Conservation (phyloP, 352 stramenopile species). For the Peronospora tabacina region DNA sequence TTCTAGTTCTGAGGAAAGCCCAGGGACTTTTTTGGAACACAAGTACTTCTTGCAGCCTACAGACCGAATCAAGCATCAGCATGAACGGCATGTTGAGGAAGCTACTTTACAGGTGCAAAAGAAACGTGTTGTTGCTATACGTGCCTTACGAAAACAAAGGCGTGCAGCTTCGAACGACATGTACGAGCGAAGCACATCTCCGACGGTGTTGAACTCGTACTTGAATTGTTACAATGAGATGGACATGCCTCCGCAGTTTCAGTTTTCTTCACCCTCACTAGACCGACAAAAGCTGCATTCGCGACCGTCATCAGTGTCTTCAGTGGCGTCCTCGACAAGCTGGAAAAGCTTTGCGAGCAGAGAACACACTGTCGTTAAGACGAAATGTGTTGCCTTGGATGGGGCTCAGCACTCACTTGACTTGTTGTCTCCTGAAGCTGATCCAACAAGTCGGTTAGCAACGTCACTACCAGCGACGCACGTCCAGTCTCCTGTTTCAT, state of each 20-base stretch:
- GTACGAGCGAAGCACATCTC: slow-evolving; percentile 31
- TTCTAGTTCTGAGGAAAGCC: slow-evolving; percentile 24
- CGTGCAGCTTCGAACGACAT: slow-evolving; percentile 34
- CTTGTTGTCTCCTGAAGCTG: slow-evolving; percentile 21
- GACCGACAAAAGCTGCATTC: slow-evolving; percentile 6
- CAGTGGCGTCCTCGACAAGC: slow-evolving; percentile 15
- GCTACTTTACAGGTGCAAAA: slow-evolving; percentile 16
- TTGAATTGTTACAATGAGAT: slow-evolving; percentile 34
- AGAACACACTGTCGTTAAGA: slow-evolving; percentile 10
- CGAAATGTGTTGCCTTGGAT: not conserved
- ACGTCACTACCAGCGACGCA: slow-evolving; percentile 15
- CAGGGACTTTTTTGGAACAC: slow-evolving; percentile 26
- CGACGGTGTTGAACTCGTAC: slow-evolving; percentile 16
- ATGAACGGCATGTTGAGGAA: slow-evolving; percentile 24
- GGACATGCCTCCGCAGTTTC: slow-evolving; percentile 29
- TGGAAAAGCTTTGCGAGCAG: slow-evolving; percentile 9
- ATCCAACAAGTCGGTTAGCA: slow-evolving; percentile 15
- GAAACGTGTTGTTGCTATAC: slow-evolving; percentile 26
- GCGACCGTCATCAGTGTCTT: slow-evolving; percentile 15
- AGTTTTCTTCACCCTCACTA: slow-evolving; percentile 20
- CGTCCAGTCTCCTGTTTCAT: slow-evolving; percentile 23
- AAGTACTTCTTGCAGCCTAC: slow-evolving; percentile 62
- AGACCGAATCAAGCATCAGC: slow-evolving; percentile 33
- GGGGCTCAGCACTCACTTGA: slow-evolving; percentile 12
- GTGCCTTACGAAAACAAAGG: slow-evolving; percentile 31